These are phyloP conservation scores for Pseudogymnoascus sp. DNA, from an alignment of 2,329 filamentous ascomycete species.

Conservation along the genomic window DNA sequence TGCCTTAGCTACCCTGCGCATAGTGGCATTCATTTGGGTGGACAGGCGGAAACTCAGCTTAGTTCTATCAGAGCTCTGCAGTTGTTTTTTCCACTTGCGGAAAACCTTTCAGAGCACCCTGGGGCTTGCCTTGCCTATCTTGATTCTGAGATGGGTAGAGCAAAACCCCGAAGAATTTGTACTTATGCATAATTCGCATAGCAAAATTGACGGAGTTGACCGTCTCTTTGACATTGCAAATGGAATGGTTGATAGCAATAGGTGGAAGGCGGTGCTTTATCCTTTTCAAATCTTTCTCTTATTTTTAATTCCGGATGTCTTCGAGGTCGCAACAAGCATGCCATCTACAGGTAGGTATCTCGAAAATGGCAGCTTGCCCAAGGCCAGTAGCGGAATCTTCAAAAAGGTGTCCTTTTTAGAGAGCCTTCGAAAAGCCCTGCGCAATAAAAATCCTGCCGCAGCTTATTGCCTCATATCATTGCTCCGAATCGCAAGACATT, in stretches of 20 bases:
- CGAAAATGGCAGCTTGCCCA: constrained; percentile 36
- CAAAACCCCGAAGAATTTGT: constrained; percentile 58
- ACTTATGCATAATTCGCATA: constrained; percentile 50
- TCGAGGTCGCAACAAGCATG: constrained; percentile 60
- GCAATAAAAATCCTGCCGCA: constrained; percentile 57
- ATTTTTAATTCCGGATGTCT: constrained; percentile 59
- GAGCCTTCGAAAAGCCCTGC: constrained; percentile 51
- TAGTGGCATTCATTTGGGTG: constrained; percentile 57
- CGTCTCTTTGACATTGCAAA: constrained; percentile 63
- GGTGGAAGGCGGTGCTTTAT: constrained; percentile 47
- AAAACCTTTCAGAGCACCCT: constrained; percentile 56
- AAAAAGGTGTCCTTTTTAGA: constrained; percentile 62
- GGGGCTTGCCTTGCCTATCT: constrained; percentile 51
- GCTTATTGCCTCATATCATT: constrained; percentile 57
- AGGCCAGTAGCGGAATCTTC: constrained; percentile 51
- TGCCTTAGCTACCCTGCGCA: constrained; percentile 46
- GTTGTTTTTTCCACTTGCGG: constrained; percentile 57
- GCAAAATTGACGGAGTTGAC: constrained; percentile 56
- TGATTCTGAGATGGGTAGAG: constrained; percentile 59
- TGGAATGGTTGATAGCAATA: constrained; percentile 49
- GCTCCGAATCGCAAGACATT: constrained; percentile 55
- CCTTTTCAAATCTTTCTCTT: constrained; percentile 56
- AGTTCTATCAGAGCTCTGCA: constrained; percentile 57
- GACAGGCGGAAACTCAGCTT: constrained; percentile 52
- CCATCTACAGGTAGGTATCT: constrained; percentile 4